Conservation (phyloP, 768 basidiomycete genomes). For the Pleurotus eryngii region DNA sequence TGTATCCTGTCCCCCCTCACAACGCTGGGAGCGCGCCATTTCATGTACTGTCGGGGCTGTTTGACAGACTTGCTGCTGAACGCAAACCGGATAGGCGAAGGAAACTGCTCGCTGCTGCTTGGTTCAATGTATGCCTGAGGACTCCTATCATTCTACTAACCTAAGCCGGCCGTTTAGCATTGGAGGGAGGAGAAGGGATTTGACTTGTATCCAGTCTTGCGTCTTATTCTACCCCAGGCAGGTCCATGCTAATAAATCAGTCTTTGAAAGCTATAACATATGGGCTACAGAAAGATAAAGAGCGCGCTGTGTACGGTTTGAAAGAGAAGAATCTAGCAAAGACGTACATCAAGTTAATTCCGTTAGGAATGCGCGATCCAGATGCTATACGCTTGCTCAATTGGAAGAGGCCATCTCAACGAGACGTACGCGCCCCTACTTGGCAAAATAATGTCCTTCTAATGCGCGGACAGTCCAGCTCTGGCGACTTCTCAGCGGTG, state of each 20-base stretch:
- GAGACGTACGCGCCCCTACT: slow-evolving; percentile 43
- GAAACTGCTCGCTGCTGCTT: slow-evolving; percentile 61
- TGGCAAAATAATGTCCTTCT: background rate
- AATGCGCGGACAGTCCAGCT: slow-evolving; percentile 45
- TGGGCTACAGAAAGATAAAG: slow-evolving; percentile 77
- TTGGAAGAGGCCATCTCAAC: slow-evolving; percentile 84
- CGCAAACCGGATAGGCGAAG: slow-evolving; percentile 71
- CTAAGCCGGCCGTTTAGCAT: slow-evolving; percentile 39
- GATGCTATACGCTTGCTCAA: slow-evolving; percentile 81
- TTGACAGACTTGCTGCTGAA: slow-evolving; percentile 71
- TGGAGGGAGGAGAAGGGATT: slow-evolving; percentile 86
- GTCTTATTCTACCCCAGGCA: slow-evolving; percentile 88
- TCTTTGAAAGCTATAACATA: background rate
- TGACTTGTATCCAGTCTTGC: slow-evolving; percentile 87
- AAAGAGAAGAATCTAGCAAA: slow-evolving; percentile 96
- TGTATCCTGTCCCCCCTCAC: slow-evolving; percentile 55
- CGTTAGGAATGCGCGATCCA: slow-evolving; percentile 72
- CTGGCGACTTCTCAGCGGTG: slow-evolving; percentile 87
- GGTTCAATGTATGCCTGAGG: slow-evolving; percentile 69
- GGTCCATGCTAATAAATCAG: slow-evolving; percentile 5
- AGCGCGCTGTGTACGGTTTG: slow-evolving; percentile 87
- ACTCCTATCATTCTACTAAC: slow-evolving; percentile 7
- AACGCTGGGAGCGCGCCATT: slow-evolving; percentile 72
- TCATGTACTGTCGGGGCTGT: slow-evolving; percentile 62
- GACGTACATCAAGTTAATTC: slow-evolving; percentile 86